phyloP scores from a whole-genome alignment of 768 basidiomycete species.

The Boletellus ananas region DNA sequence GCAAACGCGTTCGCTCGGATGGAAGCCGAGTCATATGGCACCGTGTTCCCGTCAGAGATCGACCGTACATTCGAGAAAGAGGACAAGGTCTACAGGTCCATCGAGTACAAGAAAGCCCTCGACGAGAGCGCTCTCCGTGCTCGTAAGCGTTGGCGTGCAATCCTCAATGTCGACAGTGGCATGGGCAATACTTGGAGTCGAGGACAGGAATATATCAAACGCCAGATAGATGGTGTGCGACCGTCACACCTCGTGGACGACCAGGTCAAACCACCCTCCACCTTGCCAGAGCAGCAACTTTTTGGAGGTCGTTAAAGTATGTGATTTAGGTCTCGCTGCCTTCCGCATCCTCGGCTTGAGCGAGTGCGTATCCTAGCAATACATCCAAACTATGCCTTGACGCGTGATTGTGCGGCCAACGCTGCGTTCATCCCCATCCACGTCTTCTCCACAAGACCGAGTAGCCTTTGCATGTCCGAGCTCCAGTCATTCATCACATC shows the following conservation, averaged over 20 bases:
- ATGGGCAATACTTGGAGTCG: slow-evolving; percentile 58
- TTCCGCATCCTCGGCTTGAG: neutral
- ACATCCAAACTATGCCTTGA: slow-evolving; percentile 37
- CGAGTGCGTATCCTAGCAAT: slow-evolving; percentile 13
- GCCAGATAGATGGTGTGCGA: slow-evolving; percentile 68
- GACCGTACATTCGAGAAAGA: slow-evolving; percentile 60
- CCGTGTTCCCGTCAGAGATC: slow-evolving; percentile 59
- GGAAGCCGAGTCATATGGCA: slow-evolving; percentile 79
- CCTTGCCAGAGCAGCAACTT: slow-evolving; percentile 24
- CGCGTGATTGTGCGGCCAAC: slow-evolving; percentile 73
- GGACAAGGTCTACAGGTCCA: slow-evolving; percentile 55
- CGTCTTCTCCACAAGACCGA: slow-evolving; percentile 94
- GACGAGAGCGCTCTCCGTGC: slow-evolving; percentile 61
- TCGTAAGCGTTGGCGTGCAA: slow-evolving; percentile 75
- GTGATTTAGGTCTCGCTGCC: neutral
- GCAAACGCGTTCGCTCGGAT: slow-evolving; percentile 69
- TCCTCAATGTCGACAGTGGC: slow-evolving; percentile 43
- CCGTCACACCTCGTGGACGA: slow-evolving; percentile 62
- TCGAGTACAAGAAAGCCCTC: slow-evolving; percentile 50
- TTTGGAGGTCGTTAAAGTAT: slow-evolving; percentile 14
- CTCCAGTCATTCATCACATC: slow-evolving; percentile 99
- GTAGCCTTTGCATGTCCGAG: slow-evolving; percentile 89
- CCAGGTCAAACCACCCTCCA: slow-evolving; percentile 12
- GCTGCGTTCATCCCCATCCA: slow-evolving; percentile 97
- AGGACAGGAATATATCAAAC: slow-evolving; percentile 65